Conservation (phyloP, 768 basidiomycete species). For the Podaxis mareebaensis region DNA sequence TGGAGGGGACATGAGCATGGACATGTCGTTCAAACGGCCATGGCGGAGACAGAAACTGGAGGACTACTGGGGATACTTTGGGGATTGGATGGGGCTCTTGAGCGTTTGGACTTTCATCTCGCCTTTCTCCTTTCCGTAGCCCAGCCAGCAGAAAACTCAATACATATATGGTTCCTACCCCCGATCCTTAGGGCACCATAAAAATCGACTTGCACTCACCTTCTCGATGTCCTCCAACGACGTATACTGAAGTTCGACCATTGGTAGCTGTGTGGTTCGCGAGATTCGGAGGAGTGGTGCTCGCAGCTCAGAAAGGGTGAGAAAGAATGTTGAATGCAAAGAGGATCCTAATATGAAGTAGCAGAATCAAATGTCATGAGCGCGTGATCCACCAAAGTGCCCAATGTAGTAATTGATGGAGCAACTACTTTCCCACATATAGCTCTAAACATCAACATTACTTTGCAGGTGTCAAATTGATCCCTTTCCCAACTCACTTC, state of each 20-base stretch:
- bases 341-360: neutral
- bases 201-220: conserved; percentile 28
- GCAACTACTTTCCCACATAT: neutral
- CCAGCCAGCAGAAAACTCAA: neutral
- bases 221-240: conserved; percentile 53
- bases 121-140: neutral
- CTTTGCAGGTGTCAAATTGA: too few species aligned
- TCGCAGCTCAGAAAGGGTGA: neutral
- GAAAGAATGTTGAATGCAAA: neutral
- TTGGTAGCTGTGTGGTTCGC: neutral
- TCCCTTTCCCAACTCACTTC: too few species aligned
- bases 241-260: conserved; percentile 43
- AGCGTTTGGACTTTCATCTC: too few species aligned
- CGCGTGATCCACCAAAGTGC: too few species aligned
- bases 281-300: neutral
- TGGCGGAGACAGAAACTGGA: neutral
- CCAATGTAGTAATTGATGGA: too few species aligned
- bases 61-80: too few species aligned
- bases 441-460: too few species aligned
- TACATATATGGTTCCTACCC: neutral
- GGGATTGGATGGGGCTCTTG: too few species aligned
- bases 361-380: neutral
- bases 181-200: neutral
- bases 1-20: conserved; percentile 24
- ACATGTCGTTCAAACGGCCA: neutral